phyloP scores from a whole-genome alignment of 139 green algal genomes.

The Pycnococcus provasolii region DNA sequence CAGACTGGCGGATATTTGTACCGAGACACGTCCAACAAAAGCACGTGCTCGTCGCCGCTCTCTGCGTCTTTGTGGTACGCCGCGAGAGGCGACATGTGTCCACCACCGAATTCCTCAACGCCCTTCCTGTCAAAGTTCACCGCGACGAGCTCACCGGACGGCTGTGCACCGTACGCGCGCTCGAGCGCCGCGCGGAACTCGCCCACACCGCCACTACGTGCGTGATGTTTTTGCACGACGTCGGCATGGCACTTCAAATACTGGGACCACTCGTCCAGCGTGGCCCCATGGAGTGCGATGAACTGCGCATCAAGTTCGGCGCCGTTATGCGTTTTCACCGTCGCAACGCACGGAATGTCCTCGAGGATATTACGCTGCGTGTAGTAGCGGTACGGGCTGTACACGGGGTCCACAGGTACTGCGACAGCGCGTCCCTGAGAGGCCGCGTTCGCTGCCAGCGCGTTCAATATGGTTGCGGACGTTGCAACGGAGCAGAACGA shows the following conservation, averaged over 20 bases:
- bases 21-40: not conserved
- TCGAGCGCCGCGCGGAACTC: not conserved
- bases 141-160: not conserved
- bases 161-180: too few relatives aligned
- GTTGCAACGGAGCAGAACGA: slow-evolving; percentile 2
- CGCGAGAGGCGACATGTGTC: not conserved
- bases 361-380: not conserved
- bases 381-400: not conserved
- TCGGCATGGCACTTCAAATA: not conserved
- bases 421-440: not conserved
- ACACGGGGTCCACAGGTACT: not conserved
- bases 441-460: not conserved
- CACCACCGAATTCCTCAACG: not conserved
- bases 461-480: not conserved
- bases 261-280: not conserved
- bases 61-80: slow-evolving; percentile 1
- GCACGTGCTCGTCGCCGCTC: not conserved
- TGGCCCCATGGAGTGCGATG: not conserved
- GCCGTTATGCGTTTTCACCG: not conserved
- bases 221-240: not conserved
- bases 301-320: not conserved
- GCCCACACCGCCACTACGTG: not conserved
- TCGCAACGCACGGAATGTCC: not conserved
- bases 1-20: slow-evolving; percentile 3
- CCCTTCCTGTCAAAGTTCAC: not conserved